Conservation (phyloP, 176 grass and related monocot species). For the Zizania latifolia region DNA sequence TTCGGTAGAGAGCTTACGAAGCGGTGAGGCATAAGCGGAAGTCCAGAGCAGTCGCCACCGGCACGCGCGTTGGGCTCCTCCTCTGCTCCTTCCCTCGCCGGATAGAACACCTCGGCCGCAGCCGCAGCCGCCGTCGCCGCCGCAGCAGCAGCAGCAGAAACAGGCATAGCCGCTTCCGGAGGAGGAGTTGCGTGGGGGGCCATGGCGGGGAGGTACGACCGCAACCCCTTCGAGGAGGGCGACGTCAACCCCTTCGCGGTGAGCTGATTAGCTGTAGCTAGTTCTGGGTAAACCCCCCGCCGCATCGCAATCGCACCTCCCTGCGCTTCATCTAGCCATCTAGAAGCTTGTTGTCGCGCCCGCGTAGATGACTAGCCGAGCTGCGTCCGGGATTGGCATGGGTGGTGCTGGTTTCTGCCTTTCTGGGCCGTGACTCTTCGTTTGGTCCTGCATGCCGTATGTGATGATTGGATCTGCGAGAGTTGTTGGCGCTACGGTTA, state of each 20-base stretch:
- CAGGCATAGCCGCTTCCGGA: too few species aligned
- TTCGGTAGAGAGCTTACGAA: too few species aligned
- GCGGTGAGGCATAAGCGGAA: too few species aligned
- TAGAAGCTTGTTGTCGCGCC: not conserved
- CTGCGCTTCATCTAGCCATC: not conserved
- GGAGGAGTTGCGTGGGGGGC: slow-evolving; percentile 3
- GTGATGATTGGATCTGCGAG: slow-evolving; percentile 22
- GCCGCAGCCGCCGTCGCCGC: not conserved
- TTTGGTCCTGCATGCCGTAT: not conserved
- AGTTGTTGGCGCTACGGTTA: not conserved
- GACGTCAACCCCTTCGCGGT: slow-evolving; percentile 94
- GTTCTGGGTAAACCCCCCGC: not conserved
- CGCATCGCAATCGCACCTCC: not conserved
- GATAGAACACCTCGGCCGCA: slow-evolving; percentile 22
- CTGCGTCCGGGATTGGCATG: not conserved
- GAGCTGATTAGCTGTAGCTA: slow-evolving; percentile 11
- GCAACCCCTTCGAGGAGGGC: slow-evolving; percentile 90
- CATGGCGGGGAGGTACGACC: slow-evolving; percentile 92
- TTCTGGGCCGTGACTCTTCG: not conserved
- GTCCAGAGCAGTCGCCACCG: slow-evolving; percentile 31
- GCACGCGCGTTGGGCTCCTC: slow-evolving; percentile 3
- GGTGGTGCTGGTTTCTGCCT: not conserved
- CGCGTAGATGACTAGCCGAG: not conserved
- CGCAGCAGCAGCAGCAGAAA: not conserved
- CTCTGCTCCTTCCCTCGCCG: slow-evolving; percentile 18